phyloP scores from a whole-genome alignment of 108 stramenopile species.

The Cyclostephanos invisitatus region DNA sequence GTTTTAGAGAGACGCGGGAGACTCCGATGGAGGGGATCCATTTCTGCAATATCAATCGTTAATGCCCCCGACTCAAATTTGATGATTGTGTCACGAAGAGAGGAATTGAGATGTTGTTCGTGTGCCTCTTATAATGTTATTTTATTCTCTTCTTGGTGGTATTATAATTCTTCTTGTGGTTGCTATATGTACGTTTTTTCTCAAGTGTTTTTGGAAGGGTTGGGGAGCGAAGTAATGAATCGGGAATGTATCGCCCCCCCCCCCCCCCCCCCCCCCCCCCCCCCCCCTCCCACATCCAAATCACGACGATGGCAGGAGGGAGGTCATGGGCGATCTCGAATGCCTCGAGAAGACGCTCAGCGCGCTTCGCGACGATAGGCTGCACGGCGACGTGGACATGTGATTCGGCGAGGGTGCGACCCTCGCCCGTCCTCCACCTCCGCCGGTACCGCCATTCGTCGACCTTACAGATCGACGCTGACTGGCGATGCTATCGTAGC shows the following conservation, averaged over 20 bases:
- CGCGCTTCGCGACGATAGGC: slow-evolving; percentile 33
- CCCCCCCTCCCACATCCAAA: background rate
- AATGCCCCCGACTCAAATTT: too few species aligned
- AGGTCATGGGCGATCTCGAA: slow-evolving; percentile 31
- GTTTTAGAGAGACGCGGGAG: too few species aligned
- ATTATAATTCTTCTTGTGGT: too few species aligned
- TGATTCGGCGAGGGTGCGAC: slow-evolving; percentile 12
- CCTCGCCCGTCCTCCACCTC: slow-evolving; percentile 14
- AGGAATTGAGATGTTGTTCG: too few species aligned
- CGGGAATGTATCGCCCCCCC: slow-evolving; percentile 57
- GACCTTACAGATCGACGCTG: slow-evolving; percentile 6
- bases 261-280: background rate
- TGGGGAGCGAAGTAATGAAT: too few species aligned
- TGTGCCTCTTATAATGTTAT: too few species aligned
- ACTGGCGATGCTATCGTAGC: slow-evolving; percentile 28
- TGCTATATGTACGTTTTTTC: too few species aligned
- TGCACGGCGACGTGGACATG: slow-evolving; percentile 39
- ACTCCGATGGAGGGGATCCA: too few species aligned
- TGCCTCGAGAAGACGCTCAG: slow-evolving; percentile 26
- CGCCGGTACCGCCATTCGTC: background rate
- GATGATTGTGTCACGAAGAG: too few species aligned
- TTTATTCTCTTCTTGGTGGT: too few species aligned
- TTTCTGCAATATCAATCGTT: too few species aligned
- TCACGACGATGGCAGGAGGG: slow-evolving; percentile 14
- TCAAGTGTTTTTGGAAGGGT: too few species aligned